Evolutionary conservation across 257 asterid genomes (phyloP).

Genomic region (Jacaranda mimosifolia): DNA sequence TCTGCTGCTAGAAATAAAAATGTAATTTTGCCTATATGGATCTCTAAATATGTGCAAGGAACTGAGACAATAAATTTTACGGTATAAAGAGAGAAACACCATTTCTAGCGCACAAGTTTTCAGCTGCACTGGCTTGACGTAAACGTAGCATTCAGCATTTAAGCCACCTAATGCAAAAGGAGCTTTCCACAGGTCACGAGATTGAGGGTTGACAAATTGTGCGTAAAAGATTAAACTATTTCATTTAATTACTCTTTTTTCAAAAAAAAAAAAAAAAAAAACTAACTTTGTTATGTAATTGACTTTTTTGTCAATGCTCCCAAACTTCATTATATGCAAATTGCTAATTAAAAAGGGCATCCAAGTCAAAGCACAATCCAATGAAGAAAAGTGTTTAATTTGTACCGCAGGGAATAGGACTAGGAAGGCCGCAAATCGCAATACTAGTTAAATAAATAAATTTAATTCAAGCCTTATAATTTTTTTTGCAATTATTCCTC

Average conservation of each 20-base stretch:
- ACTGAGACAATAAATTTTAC: too few relatives aligned
- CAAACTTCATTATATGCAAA: conserved; percentile 12
- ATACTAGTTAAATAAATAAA: background rate
- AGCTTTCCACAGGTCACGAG: conserved; percentile 16
- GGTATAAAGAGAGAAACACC: too few relatives aligned
- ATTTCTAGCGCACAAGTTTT: background rate
- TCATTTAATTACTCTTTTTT: background rate
- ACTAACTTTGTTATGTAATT: background rate
- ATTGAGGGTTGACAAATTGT: background rate
- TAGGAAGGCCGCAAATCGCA: background rate
- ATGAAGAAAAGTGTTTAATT: background rate
- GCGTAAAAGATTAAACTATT: background rate
- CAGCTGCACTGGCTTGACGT: background rate
- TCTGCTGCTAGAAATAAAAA: too few relatives aligned
- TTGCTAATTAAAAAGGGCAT: conserved; percentile 5
- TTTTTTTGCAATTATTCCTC: too few relatives aligned
- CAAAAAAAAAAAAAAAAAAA: background rate
- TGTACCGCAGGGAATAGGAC: background rate
- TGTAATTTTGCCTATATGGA: too few relatives aligned
- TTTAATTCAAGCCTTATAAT: background rate
- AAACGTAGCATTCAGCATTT: conserved; percentile 5
- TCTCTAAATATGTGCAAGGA: too few relatives aligned
- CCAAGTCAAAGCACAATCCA: conserved; percentile 12
- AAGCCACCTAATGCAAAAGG: conserved; percentile 4
- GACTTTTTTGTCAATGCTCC: background rate